These are phyloP conservation scores for Eucalyptus fibrosa DNA, from an alignment of 345 rosid genomes.

Conservation along the genomic window DNA sequence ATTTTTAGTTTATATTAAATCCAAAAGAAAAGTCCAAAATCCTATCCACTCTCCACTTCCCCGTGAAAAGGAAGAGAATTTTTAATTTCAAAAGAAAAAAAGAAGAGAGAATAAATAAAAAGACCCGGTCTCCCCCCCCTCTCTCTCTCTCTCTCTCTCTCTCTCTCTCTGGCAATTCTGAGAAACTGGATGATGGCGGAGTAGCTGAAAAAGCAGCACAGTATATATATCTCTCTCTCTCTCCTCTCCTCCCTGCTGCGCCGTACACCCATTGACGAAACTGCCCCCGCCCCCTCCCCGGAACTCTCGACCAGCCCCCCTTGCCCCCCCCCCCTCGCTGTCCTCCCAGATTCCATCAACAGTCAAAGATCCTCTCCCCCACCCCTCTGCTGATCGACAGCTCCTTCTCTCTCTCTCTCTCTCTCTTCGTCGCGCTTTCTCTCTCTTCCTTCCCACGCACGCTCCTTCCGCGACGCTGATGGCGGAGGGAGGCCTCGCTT, in stretches of 20 bases:
- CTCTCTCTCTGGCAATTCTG: background rate
- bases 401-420: background rate
- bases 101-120: background rate
- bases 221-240: background rate
- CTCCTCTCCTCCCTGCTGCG: background rate
- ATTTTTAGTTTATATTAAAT: background rate
- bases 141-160: background rate
- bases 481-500: background rate
- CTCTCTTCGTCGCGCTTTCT: background rate
- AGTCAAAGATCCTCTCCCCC: slow-evolving; percentile 35
- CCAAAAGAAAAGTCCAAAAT: background rate
- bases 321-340: background rate
- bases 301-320: background rate
- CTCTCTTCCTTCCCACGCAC: background rate
- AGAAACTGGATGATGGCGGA: background rate
- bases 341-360: slow-evolving; percentile 18
- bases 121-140: background rate
- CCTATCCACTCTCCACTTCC: background rate
- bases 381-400: background rate
- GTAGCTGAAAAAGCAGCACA: background rate
- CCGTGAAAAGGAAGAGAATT: background rate
- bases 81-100: background rate
- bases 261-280: background rate
- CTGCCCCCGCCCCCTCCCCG: background rate
- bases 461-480: background rate